These are phyloP conservation scores for Gigaspora rosea DNA, from an alignment of 192 early-diverging fungal species.

Conservation along the genomic window DNA sequence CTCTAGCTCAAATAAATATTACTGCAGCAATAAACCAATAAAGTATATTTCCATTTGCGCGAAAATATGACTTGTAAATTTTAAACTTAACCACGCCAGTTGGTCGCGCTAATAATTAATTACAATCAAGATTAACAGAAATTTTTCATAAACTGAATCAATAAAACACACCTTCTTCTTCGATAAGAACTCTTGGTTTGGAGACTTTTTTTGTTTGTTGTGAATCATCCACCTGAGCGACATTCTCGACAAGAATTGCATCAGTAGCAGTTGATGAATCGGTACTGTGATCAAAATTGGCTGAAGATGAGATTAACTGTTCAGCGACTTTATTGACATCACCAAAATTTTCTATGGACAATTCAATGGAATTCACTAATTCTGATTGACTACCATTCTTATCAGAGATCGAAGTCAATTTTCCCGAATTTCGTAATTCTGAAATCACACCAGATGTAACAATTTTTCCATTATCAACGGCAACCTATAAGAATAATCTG, in stretches of 20 bases:
- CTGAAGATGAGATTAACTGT: too few relatives aligned
- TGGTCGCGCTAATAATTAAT: conserved; percentile 56
- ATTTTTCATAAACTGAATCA: not conserved
- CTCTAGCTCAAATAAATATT: conserved; percentile 46
- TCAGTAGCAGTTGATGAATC: not conserved
- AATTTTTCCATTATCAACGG: conserved; percentile 10
- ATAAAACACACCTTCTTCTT: conserved; percentile 39
- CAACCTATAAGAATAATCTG: not conserved
- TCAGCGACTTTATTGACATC: not conserved
- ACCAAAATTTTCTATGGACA: not conserved
- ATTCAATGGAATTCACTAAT: not conserved
- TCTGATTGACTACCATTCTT: conserved; percentile 26
- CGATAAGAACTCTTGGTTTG: conserved; percentile 59
- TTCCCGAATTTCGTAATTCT: conserved; percentile 31
- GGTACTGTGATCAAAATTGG: not conserved
- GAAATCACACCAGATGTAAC: conserved; percentile 3
- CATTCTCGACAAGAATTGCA: conserved; percentile 57
- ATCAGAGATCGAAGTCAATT: conserved; percentile 35
- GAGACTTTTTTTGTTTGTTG: conserved; percentile 36
- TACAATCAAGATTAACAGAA: too few relatives aligned
- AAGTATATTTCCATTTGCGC: conserved; percentile 60
- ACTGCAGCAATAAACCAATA: conserved; percentile 62
- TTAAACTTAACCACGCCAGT: conserved; percentile 71
- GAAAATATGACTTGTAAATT: conserved; percentile 81
- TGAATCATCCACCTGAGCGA: not conserved